phyloP scores from a whole-genome alignment of 2,329 filamentous ascomycete genomes.

The Talaromyces amestolkiae region DNA sequence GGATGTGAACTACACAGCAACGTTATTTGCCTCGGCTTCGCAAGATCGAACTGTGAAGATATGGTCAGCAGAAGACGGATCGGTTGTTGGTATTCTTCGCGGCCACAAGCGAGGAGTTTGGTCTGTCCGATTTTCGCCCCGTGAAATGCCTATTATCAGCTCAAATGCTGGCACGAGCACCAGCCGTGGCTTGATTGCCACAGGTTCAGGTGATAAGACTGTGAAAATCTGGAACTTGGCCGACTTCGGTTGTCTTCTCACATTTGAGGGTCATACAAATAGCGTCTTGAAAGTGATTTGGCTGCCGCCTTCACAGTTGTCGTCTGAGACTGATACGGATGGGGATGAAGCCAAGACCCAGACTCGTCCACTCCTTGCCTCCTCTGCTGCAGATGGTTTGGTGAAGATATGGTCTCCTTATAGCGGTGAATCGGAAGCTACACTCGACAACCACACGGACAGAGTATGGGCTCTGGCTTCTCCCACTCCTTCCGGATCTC shows the following conservation, averaged over 20 bases:
- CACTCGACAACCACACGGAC: conserved; percentile 94
- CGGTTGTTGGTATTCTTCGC: conserved; percentile 83
- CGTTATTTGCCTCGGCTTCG: conserved; percentile 91
- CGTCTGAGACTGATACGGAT: conserved; percentile 35
- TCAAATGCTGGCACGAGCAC: conserved; percentile 68
- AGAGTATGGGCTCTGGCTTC: conserved; percentile 88
- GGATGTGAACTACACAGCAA: conserved; percentile 69
- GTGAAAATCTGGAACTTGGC: conserved; percentile 91
- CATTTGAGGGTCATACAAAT: conserved; percentile 94
- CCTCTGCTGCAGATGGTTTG: conserved; percentile 86
- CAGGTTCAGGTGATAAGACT: conserved; percentile 93
- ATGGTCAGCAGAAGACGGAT: conserved; percentile 86
- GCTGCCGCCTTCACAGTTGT: conserved; percentile 58
- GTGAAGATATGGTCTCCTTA: conserved; percentile 95
- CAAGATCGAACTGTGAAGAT: conserved; percentile 97
- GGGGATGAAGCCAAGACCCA: conserved; percentile 32
- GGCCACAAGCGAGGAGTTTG: conserved; percentile 95
- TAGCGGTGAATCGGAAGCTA: conserved; percentile 79
- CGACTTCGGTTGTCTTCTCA: conserved; percentile 88
- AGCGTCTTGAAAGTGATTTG: conserved; percentile 91
- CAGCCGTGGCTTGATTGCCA: conserved; percentile 78
- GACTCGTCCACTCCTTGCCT: conserved; percentile 58
- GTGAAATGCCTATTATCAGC: conserved; percentile 70
- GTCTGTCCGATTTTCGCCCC: conserved; percentile 87
- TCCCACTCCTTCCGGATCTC: conserved; percentile 46